These are phyloP conservation scores for Boletus sp. DNA, from an alignment of 768 basidiomycete species.

Conservation along the genomic window DNA sequence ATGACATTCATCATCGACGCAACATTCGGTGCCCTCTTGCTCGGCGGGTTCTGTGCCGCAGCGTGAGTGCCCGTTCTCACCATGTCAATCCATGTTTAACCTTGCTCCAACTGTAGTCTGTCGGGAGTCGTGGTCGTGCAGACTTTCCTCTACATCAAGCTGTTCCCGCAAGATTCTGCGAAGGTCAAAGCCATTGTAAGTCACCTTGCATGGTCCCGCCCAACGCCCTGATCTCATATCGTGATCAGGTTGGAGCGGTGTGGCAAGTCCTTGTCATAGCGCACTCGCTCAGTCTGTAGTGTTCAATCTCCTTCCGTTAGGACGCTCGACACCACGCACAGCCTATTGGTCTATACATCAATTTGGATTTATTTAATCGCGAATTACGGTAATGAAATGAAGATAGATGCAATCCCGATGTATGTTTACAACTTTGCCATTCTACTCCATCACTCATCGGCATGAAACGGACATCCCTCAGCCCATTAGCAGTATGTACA, in stretches of 20 bases:
- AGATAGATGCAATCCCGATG: conserved; percentile 46
- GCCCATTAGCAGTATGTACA: conserved; percentile 27
- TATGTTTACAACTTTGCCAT: conserved; percentile 14
- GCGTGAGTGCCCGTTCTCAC: conserved; percentile 12
- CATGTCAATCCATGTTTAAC: not conserved
- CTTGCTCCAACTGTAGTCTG: conserved; percentile 13
- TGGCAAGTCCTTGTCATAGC: conserved; percentile 15
- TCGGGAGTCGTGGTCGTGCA: conserved; percentile 29
- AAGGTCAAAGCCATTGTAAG: conserved; percentile 25
- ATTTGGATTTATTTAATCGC: conserved; percentile 44
- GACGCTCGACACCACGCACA: conserved; percentile 40
- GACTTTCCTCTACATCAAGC: conserved; percentile 27
- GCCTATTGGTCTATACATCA: conserved; percentile 37
- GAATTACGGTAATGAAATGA: conserved; percentile 37
- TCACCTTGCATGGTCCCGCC: not conserved
- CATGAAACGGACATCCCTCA: not conserved
- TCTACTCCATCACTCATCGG: not conserved
- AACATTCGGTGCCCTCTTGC: conserved; percentile 29
- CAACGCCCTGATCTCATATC: not conserved
- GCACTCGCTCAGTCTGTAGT: not conserved
- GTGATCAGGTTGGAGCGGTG: conserved; percentile 23
- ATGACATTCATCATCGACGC: conserved; percentile 15
- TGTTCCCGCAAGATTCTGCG: conserved; percentile 25
- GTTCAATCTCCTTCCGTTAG: conserved; percentile 2
- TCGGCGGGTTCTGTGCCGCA: conserved; percentile 31